These are phyloP conservation scores for Carpinus fangiana DNA, from an alignment of 306 rosid genomes.

Conservation along the genomic window DNA sequence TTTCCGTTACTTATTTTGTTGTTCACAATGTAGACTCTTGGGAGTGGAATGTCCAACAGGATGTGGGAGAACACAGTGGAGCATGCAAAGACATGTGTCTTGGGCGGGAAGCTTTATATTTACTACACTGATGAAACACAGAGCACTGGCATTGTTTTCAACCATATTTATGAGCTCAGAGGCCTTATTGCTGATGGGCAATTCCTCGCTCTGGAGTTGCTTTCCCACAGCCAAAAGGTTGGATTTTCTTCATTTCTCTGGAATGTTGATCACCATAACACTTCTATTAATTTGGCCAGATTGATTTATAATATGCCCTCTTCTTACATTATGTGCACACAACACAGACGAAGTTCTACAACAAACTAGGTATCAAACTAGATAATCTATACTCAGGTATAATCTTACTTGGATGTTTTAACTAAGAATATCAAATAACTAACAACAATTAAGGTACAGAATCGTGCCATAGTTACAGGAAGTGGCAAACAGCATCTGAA, in stretches of 20 bases:
- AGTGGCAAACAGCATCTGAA: background rate
- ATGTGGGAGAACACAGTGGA: conserved; percentile 95
- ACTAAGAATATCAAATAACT: background rate
- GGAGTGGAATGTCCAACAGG: conserved; percentile 89
- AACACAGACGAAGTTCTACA: background rate
- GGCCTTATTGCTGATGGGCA: conserved; percentile 76
- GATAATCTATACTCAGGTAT: background rate
- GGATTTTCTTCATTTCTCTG: conserved; percentile 2
- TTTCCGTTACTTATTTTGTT: conserved; percentile 3
- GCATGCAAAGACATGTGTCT: conserved; percentile 88
- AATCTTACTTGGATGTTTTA: conserved; percentile 2
- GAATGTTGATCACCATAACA: background rate
- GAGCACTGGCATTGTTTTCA: conserved; percentile 65
- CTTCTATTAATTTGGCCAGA: background rate
- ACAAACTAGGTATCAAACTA: background rate
- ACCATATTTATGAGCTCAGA: conserved; percentile 78
- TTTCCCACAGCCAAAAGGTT: conserved; percentile 76
- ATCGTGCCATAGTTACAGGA: background rate
- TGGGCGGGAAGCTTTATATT: conserved; percentile 75
- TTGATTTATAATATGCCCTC: background rate
- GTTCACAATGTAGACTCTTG: conserved; percentile 56
- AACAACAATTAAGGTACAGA: background rate
- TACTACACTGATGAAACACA: conserved; percentile 59
- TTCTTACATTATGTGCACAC: background rate
- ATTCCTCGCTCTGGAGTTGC: conserved; percentile 70